Base-by-base conservation (phyloP, 2,329 filamentous ascomycete species). In the Chaetomium sp. region DNA sequence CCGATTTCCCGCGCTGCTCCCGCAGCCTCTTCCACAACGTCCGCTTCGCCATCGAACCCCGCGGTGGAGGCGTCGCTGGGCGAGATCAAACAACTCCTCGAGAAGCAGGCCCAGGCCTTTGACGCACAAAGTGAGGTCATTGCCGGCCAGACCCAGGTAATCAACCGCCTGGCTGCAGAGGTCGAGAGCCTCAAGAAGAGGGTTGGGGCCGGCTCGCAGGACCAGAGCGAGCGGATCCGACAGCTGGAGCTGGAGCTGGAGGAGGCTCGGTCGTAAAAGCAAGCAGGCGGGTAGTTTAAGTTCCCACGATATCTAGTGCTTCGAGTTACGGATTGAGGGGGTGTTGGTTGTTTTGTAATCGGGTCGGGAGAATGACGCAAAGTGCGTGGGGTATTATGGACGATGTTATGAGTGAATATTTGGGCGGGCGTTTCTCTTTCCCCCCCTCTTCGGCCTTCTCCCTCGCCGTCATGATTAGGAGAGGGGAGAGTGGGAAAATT, bases 141-240 rank as follows among this genome's bases (percentile, higher is more conserved):
- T 65, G 79, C 77, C 52, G 76, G 78, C 27, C 84, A 90, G 72
- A 87, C 81, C 49, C 80, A 88, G 67, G 86, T 91, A 70, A 90
- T 95, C 64, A 78, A 78, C 49, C 76, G 78, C 34, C 74, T 95
- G 48, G 81, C 87, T 2, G 72, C 76, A 35, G 89, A 95, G 70
- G 85, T 95, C 11, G 89, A 94, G 67, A 79, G 81, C 12, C 77
- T 96, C 64, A 95, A 95, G 80, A 83, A 83, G 71, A 87, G 84
- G 70, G 78, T 91, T 57, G 81, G 80, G n/a, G 66, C 69, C n/a
- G 72, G 70, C 34, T 75, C 76, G 11, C 76, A 80, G 64, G 83
- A 85, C 66, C 83, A 87, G 76, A 85, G 77, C 69, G 83, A 87
- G 72, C 76, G 83, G 49, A 87, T 87, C 66, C 74, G 84, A 61